Base-by-base conservation (phyloP, 176 grass and related monocot genomes). In the Zoysia japonica region DNA sequence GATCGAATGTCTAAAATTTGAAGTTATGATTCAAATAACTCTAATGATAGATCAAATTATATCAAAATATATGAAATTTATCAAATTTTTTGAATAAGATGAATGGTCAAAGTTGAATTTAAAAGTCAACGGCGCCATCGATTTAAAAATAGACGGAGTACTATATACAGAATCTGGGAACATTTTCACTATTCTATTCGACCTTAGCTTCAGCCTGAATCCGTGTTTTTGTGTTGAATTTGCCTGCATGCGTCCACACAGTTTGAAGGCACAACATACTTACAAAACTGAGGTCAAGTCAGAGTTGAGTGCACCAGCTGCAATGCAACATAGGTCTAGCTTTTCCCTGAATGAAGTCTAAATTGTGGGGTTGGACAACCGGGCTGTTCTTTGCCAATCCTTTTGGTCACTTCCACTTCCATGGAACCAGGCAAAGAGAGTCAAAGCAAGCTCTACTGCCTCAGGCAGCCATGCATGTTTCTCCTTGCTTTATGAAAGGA, bases 321-420 rank as follows among this genome's bases (percentile, higher is more conserved):
- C 19, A 65, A 42, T 53, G 44, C 73, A 64, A 64, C 38, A 64
- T 2, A 84, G 53, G 20, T 2, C 11, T 15, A 11, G 4, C 63
- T 56, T 80, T 74, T 57, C 48, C 15, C 15, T 35, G 59, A 80
- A 49, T 2, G 28, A 59, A 74, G 28, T 45, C 13, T 35, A 42
- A 40, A 48, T 61, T 4, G 42, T 40, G 3, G 49, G 68, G 11
- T 47, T 12, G 77, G 17, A 48, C 76, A 74, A 80, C 60, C 42
- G 43, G 49, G 76, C 69, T 76, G 35, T 85, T 79, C 83, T 80
- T 85, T 79, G 68, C 41, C 35, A n/a, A 20, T 61, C 14, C 42
- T 56, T 75, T 67, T 40, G 15, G 49, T 6, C 16, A 37, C 41
- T 28, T 28, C 28, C 28, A 0, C 0, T 14, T 47, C 6, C 61